Evolutionary conservation across 306 rosid genomes (phyloP).

Genomic region (Betula pendula): DNA sequence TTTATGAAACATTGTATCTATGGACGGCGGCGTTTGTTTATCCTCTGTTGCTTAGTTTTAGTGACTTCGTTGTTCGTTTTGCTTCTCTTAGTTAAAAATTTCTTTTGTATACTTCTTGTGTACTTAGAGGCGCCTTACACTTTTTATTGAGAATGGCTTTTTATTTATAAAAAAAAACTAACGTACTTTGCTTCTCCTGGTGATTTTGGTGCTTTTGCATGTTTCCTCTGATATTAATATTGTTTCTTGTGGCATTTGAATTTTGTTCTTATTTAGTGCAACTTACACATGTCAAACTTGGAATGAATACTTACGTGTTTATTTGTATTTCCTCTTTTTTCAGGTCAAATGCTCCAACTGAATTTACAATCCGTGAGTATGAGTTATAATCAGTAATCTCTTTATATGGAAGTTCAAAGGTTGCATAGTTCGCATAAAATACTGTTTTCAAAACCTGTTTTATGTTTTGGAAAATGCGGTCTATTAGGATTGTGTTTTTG

Average conservation of each 20-base stretch:
- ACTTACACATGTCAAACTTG: background rate
- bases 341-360: constrained; percentile 67
- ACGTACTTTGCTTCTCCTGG: background rate
- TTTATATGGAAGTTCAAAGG: constrained; percentile 8
- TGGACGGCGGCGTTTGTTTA: too few species aligned
- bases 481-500: background rate
- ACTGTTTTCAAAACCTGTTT: background rate
- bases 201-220: background rate
- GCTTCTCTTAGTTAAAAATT: too few species aligned
- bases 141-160: too few species aligned
- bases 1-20: too few species aligned
- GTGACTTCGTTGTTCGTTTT: too few species aligned
- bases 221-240: background rate
- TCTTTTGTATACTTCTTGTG: too few species aligned
- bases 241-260: background rate
- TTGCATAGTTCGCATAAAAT: constrained; percentile 1
- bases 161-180: too few species aligned
- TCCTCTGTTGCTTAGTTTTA: too few species aligned
- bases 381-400: constrained; percentile 8
- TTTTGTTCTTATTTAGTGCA: background rate
- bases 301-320: constrained; percentile 11
- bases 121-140: too few species aligned
- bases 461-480: background rate
- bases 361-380: constrained; percentile 94
- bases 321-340: constrained; percentile 21